These are phyloP conservation scores for Solanum pennellii DNA, from an alignment of 257 asterid species.

Conservation along the genomic window DNA sequence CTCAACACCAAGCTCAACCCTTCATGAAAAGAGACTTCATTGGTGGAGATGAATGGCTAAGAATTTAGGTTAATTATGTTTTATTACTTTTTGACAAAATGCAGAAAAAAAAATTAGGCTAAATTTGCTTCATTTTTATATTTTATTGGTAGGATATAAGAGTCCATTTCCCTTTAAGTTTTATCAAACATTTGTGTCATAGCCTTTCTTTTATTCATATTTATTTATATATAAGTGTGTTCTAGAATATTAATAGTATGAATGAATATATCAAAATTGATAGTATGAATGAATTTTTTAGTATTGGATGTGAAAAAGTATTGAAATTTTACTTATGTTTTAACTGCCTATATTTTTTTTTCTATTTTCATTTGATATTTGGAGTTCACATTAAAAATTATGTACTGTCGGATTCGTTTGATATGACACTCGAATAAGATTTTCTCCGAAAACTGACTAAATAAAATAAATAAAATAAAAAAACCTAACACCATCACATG, in stretches of 20 bases:
- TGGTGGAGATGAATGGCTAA: slow-evolving; percentile 48
- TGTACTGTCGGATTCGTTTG: too few species aligned
- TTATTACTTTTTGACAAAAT: not conserved
- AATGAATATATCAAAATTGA: not conserved
- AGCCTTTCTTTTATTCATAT: not conserved
- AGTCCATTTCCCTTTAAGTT: not conserved
- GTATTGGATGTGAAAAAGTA: not conserved
- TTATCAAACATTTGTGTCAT: not conserved
- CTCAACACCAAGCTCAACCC: slow-evolving; percentile 21
- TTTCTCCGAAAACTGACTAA: not conserved
- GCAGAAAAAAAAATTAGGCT: not conserved
- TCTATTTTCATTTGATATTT: too few species aligned
- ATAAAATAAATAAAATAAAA: not conserved
- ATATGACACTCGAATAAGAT: too few species aligned
- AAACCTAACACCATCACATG: not conserved
- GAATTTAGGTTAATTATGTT: slow-evolving; percentile 8
- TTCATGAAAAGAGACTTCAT: slow-evolving; percentile 38
- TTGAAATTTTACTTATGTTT: too few species aligned
- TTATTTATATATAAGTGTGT: not conserved
- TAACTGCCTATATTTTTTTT: too few species aligned
- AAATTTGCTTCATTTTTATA: not conserved
- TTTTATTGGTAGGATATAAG: not conserved
- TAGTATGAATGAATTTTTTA: not conserved
- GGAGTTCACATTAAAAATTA: fast-evolving
- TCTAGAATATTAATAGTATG: not conserved